These are phyloP conservation scores for Ceratocystis huliohia DNA, from an alignment of 2,329 filamentous ascomycete genomes.

Conservation along the genomic window DNA sequence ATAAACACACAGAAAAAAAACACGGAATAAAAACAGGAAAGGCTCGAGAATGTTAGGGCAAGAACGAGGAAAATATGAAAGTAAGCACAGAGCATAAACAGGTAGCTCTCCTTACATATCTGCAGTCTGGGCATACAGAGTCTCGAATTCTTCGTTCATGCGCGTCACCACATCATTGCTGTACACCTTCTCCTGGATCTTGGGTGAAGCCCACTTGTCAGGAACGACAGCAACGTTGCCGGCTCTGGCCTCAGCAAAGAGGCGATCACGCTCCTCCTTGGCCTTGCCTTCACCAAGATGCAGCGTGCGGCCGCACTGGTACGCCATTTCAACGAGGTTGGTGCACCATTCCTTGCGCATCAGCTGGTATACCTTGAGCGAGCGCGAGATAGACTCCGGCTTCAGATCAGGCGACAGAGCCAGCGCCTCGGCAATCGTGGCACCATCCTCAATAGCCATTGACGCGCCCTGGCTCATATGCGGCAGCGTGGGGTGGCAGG, in stretches of 20 bases:
- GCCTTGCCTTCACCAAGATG: constrained; percentile 47
- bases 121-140: constrained; percentile 29
- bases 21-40: background rate
- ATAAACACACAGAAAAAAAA: background rate
- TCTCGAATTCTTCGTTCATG: constrained; percentile 38
- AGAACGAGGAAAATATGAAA: background rate
- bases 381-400: constrained; percentile 34
- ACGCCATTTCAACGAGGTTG: constrained; percentile 41
- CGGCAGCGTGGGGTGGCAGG: constrained; percentile 55
- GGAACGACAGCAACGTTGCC: constrained; percentile 40
- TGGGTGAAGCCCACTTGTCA: constrained; percentile 59
- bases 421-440: constrained; percentile 44
- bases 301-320: constrained; percentile 39
- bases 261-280: constrained; percentile 45
- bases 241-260: constrained; percentile 40
- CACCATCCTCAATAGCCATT: constrained; percentile 56
- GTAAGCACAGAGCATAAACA: background rate
- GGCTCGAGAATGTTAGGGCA: background rate
- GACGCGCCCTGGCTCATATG: constrained; percentile 56
- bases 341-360: constrained; percentile 44
- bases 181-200: constrained; percentile 55
- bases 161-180: constrained; percentile 48
- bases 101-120: background rate
- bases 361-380: constrained; percentile 42
- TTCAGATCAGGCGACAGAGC: constrained; percentile 30